These are phyloP conservation scores for Hyaloscypha variabilis DNA, from an alignment of 495 filamentous ascomycete species.

Conservation along the genomic window DNA sequence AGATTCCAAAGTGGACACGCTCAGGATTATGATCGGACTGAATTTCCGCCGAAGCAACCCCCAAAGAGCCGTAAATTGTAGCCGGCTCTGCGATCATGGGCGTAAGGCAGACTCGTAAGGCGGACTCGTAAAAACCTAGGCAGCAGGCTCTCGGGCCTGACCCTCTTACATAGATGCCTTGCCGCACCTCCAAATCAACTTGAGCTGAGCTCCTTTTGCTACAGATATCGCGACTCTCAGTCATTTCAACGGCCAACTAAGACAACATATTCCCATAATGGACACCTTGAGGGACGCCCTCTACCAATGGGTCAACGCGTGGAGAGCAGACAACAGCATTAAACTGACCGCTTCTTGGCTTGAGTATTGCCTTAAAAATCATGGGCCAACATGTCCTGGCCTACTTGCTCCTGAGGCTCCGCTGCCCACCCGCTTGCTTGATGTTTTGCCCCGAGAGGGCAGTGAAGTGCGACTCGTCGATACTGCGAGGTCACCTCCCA, in stretches of 20 bases:
- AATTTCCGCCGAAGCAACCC: too few relatives aligned
- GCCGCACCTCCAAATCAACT: too few relatives aligned
- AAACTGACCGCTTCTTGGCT: conserved; percentile 1
- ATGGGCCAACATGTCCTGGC: not conserved
- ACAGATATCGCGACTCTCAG: too few relatives aligned
- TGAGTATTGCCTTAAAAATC: conserved; percentile 3
- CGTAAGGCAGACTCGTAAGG: too few relatives aligned
- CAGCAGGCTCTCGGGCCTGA: too few relatives aligned
- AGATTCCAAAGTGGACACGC: too few relatives aligned
- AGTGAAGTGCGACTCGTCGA: conserved; percentile 1
- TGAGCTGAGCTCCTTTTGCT: too few relatives aligned
- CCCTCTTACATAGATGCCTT: too few relatives aligned
- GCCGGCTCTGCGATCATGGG: too few relatives aligned
- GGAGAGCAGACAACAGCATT: not conserved
- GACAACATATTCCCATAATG: not conserved
- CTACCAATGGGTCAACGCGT: not conserved
- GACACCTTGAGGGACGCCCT: not conserved
- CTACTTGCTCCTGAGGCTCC: not conserved
- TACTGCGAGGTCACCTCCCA: not conserved
- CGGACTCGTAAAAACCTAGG: too few relatives aligned
- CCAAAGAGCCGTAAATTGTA: too few relatives aligned
- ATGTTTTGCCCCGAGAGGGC: conserved; percentile 1
- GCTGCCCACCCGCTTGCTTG: not conserved
- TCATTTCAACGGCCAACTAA: not conserved
- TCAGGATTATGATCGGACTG: too few relatives aligned